Base-by-base conservation (phyloP, 176 grass and related monocot species). In the Phoenix dactylifera region DNA sequence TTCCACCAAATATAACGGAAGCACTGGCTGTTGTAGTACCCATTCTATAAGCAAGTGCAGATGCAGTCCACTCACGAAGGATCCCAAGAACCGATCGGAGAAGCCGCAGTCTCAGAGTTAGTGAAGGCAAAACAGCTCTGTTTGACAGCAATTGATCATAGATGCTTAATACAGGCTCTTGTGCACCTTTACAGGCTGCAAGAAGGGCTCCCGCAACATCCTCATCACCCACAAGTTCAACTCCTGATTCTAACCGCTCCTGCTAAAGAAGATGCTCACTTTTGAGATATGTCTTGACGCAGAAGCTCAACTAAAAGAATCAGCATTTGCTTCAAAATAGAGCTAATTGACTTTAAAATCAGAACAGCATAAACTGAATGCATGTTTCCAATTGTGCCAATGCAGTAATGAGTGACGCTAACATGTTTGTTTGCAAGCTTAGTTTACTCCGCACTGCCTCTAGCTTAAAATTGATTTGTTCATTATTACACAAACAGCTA, bases 101-200 rank as follows among this genome's bases (percentile, higher is more conserved):
- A 61, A 61, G 58, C 4, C 58, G 58, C 26, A 61, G 1, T 18
- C 26, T 61, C 16, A 61, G 26, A n/a, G 24, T 32, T 35, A 28
- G 7, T 32, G 58, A 61, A 61, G 58, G n/a, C 26, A 61, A 39
- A 32, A 61, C n/a, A 30, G 58, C 26, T 32, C 16, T 32, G n/a
- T 61, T 61, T 18, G 58, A 61, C 15, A 61, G 58, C 25, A 61
- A 32, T 18, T 39, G 58, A 17, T 61, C 26, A 39, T 61, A 61
- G 16, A 61, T n/a, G n/a, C 30, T 61, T 32, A 61, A 61, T 30
- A 61, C 16, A 61, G 14, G 14, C 30, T 61, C 58, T 18, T 61
- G 25, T 61, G 16, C 58, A 61, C 58, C 58, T 26, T n/a, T 35
- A 61, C 58, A 61, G 6, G 15, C 26, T 61, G 5, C 28, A 19